Base-by-base conservation (phyloP, 495 filamentous ascomycete genomes). In the Barbatosphaeria neglecta region DNA sequence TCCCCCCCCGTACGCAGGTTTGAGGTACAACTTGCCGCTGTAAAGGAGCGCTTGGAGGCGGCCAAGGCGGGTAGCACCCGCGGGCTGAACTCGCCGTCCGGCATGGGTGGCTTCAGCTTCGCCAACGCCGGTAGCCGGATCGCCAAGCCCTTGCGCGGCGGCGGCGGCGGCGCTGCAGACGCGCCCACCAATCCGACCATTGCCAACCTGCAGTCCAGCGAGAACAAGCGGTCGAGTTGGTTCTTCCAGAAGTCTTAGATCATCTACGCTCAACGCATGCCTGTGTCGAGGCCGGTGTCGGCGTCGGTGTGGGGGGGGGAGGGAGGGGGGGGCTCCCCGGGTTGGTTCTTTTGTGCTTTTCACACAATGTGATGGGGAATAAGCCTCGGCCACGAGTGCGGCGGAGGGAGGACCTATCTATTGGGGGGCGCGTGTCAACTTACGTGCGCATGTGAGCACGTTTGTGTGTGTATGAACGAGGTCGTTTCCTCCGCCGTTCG, bases 11-110 rank as follows among this genome's bases (percentile, higher is more conserved):
- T 28, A 9, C 35, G 41, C 61, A 94, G 92, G 64, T 98, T 98
- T 73, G 92, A 98, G 73, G 81, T 84, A 15, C 92, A 98, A 69
- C 84, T 98, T 61, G 84, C 89, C 4, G 89, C 89, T 46, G 92
- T 98, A 62, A 97, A 96, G 70, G 92, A 97, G 67, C 84, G 92
- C 51, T 81, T 97, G 46, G 92, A 97, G 65, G 89, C 90, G 44
- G 92, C 88, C 55, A 98, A 96, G 67, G 76, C 81, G 44, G 88
- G 88, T 53, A 86, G 81, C 45, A 90, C 89, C 11, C 83, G 87
- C 48, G 85, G 85, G 43, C 74, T 95, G 24, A 76, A 81, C 46
- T 76, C 78, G 37, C 64, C 75, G 11, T 74, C 81, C 41, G 75
- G 75, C 44, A 63, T 74, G 47, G 75, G 76, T 49, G 78, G 77